Base-by-base conservation (phyloP, 1,284 basidiomycete genomes). In the Ceratobasidium sp. region DNA sequence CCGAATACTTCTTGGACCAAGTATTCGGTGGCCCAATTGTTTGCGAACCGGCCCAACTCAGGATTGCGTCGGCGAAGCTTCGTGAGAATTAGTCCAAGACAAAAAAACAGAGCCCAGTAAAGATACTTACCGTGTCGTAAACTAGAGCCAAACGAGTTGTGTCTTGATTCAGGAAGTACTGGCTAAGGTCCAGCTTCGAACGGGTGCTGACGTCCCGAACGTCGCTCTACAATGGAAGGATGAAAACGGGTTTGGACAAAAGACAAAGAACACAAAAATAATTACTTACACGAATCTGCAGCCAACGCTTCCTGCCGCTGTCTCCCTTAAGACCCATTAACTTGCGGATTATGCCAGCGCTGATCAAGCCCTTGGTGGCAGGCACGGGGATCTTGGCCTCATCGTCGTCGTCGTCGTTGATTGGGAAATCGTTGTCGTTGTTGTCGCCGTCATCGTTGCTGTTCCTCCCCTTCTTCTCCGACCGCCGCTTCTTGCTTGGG, bases 11-110 rank as follows among this genome's bases (percentile, higher is more conserved):
- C 58, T 60, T 60, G 58, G 23, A 60, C 58, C 13, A 60, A 3
- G 58, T 60, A 60, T 60, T 60, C 58, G 13, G 58, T 26, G 4
- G n/a, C 58, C 58, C 58, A 60, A 26, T 60, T 60, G 15, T 28
- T 60, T n/a, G 33, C 58, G 58, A 60, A 60, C 12, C 26, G 13
- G 10, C 13, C 15, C 12, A 60, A 26, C 23, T 60, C 58, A 33
- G 58, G 58, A 13, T 28, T 28, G 15, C 58, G 15, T 2, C 33
- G 10, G 5, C 58, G 23, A 28, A 60, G 3, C 58, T 60, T 4
- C 23, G 7, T n/a, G n/a, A n/a, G n/a, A n/a, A n/a, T n/a, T n/a
- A n/a, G n/a, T n/a, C n/a, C n/a, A n/a, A n/a, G n/a, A n/a, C n/a
- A n/a, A n/a, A n/a, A n/a, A n/a, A 12, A 33, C 33, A 60, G 10